Base-by-base conservation (phyloP, 1,284 basidiomycete genomes). In the Clitocybe nebularis region DNA sequence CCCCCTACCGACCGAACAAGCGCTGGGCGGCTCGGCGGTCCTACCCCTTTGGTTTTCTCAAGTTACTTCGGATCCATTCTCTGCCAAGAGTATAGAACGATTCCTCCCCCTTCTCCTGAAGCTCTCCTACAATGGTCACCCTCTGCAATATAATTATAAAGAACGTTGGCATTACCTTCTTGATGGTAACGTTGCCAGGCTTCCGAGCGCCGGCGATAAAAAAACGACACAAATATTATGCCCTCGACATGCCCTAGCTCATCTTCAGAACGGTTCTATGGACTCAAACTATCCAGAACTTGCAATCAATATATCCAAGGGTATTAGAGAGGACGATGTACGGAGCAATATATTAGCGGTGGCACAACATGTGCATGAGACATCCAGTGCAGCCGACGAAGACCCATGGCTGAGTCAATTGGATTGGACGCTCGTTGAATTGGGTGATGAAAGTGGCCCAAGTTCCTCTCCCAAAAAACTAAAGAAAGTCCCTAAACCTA, bases 61-160 rank as follows among this genome's bases (percentile, higher is more conserved):
- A 39, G 61, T 94, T 5, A 38, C 64, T 17, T 50, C 53, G 7
- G 69, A 74, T 35, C 69, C 76, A 20, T 60, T 76, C 17, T 70
- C 76, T 41, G 53, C 80, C 14, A 72, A 77, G 10, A 72, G 73
- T 32, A 67, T 84, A 16, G 83, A 84, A 44, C 75, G 77, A 3
- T 71, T 84, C n/a, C 70, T 93, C 0, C 90, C 93, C 0, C 69
- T 88, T 2, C 73, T 96, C 2, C 73, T 96, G n/a, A 75, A 74
- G 23, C 59, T 93, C n/a, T 74, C 80, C 3, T 93, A 83, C 68
- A 74, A 86, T 29, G 81, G 78, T 0, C 68, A 75, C 46, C 87
- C 91, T 0, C 60, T 95, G 14, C 75, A 69, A 34, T 79, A 79
- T 52, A 80, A 75, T 36, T 64, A 71, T 17, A 62, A 77, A 45